Conservation (phyloP, 176 grass and related monocot species). For the Oryza coarctata region DNA sequence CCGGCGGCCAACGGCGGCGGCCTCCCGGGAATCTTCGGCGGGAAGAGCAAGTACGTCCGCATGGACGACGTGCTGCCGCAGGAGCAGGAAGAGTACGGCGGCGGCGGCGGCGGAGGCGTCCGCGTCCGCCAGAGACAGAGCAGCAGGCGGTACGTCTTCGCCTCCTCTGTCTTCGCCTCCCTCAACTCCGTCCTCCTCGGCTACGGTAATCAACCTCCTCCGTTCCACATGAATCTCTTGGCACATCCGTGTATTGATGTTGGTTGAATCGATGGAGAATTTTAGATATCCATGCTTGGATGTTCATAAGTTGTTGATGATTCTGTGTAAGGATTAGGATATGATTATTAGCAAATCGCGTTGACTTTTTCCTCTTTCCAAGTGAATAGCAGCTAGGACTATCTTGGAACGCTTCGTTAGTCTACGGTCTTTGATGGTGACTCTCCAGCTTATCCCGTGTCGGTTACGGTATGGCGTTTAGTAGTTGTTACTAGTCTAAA, state of each 20-base stretch:
- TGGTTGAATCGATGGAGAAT: not conserved
- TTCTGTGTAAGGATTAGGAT: not conserved
- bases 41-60: conserved; percentile 47
- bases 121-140: conserved; percentile 22
- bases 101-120: not conserved
- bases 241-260: not conserved
- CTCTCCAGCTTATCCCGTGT: not conserved
- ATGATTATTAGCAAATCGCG: not conserved
- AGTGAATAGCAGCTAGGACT: not conserved
- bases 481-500: not conserved
- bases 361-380: conserved; percentile 25
- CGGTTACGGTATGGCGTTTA: not conserved
- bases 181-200: conserved; percentile 88
- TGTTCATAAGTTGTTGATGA: not conserved
- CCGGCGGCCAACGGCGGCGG: not conserved
- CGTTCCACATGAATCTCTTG: not conserved
- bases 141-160: conserved; percentile 58
- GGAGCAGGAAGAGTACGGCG: conserved; percentile 17
- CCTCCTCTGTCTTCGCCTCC: conserved; percentile 79
- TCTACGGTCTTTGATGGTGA: not conserved
- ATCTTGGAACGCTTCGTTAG: not conserved
- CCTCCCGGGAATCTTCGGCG: conserved; percentile 21
- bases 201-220: conserved; percentile 51
- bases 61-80: conserved; percentile 48
- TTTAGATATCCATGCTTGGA: not conserved